These are phyloP conservation scores for Metschnikowia orientalis DNA, from an alignment of 805 yeast genomes.

Conservation along the genomic window DNA sequence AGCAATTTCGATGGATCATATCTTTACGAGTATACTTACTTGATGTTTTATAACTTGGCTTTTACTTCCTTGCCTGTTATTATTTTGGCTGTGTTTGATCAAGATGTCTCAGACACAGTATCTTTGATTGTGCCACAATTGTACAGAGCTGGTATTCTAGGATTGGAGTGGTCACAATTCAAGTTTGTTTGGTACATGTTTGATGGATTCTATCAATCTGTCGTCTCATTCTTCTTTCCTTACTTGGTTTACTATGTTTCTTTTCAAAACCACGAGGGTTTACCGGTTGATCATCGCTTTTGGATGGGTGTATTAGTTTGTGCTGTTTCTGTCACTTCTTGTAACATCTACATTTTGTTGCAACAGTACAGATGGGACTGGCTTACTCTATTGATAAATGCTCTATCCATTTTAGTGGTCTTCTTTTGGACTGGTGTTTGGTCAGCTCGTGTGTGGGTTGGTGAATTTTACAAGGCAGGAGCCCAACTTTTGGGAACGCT, in stretches of 20 bases:
- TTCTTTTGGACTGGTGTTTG: constrained; percentile 81
- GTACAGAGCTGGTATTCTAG: constrained; percentile 66
- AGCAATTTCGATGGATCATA: constrained; percentile 76
- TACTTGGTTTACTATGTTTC: constrained; percentile 40
- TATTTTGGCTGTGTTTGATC: constrained; percentile 73
- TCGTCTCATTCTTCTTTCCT: constrained; percentile 70
- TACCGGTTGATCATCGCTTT: constrained; percentile 58
- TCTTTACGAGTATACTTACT: constrained; percentile 69
- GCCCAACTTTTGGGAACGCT: constrained; percentile 57
- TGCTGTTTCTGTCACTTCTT: constrained; percentile 56
- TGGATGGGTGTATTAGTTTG: constrained; percentile 66
- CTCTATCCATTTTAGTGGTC: constrained; percentile 53
- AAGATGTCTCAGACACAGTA: constrained; percentile 68
- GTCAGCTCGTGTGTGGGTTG: constrained; percentile 49
- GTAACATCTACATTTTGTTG: constrained; percentile 61
- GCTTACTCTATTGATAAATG: constrained; percentile 50
- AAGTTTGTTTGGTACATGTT: constrained; percentile 72
- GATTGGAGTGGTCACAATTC: constrained; percentile 63
- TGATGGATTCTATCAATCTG: constrained; percentile 75
- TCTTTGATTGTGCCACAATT: constrained; percentile 71
- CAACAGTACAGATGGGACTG: constrained; percentile 80
- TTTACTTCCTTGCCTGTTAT: constrained; percentile 80
- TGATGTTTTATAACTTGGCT: constrained; percentile 79
- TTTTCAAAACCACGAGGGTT: constrained; percentile 49
- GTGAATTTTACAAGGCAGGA: constrained; percentile 63